A percentile compares a stretch with the other conserved stretches of the same genome.
phyloP scores from a whole-genome alignment of 129 eudicot species.

The Flaveria robusta region DNA sequence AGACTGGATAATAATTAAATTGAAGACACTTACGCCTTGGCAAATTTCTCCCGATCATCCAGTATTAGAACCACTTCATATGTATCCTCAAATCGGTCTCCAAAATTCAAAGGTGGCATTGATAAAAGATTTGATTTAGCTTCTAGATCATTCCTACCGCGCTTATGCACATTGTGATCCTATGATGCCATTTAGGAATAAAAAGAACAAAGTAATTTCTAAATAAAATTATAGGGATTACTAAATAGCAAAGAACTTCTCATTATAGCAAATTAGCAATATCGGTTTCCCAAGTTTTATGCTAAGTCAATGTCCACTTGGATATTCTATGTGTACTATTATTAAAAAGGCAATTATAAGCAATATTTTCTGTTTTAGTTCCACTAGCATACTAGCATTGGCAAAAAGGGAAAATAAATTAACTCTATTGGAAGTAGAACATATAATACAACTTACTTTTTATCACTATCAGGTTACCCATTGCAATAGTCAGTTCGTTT shows the following conservation, averaged over 20 bases:
- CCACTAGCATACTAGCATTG: background rate
- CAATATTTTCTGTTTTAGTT: background rate
- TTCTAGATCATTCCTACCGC: constrained; percentile 36
- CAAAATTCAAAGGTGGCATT: constrained; percentile 70
- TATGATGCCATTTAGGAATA: constrained; percentile 26
- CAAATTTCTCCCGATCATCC: constrained; percentile 89
- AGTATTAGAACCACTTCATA: constrained; percentile 81
- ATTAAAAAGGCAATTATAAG: background rate
- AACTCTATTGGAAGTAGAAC: background rate
- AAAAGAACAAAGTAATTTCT: background rate
- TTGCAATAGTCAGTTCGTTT: background rate
- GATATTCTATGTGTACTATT: background rate
- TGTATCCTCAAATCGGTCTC: constrained; percentile 72
- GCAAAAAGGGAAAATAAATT: background rate
- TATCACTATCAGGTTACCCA: background rate
- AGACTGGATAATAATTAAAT: background rate
- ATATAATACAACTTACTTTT: background rate
- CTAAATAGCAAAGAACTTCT: background rate
- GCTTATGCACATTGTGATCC: constrained; percentile 47
- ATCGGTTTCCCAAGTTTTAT: background rate
- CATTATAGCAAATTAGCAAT: background rate
- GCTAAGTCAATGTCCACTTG: background rate
- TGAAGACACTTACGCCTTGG: constrained; percentile 55
- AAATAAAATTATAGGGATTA: background rate
- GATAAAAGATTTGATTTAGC: constrained; percentile 47